Evolutionary conservation across 176 grass and related monocot genomes (phyloP), one percentile per base, ranked within the genome.

Genomic region (Triticum dicoccoides): DNA sequence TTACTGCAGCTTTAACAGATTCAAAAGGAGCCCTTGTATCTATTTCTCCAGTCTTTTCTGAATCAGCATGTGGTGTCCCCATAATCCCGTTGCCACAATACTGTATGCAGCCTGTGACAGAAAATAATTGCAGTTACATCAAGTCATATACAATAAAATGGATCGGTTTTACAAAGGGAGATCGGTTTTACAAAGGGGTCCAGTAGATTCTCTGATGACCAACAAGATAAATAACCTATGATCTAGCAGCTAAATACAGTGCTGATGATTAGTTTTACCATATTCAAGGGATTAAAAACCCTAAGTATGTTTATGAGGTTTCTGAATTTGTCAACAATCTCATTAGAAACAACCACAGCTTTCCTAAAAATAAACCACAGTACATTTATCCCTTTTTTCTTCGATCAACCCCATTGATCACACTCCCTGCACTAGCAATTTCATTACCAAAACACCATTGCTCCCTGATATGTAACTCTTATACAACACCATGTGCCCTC

Each of bases 1-100:
- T 98, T 41, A 98, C 96, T 56, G 91, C 96, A 87, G 91, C 96
- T 93, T 95, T 98, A 56, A 98, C 96, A 56, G 96, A 98, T 91
- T 89, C 78, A 82, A 98, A 95, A 75, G 96, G 96, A 87, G 93
- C 93, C 21, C 96, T 91, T 44, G 96, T 95, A 76, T 98, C 95
- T 82, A 95, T 98, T 87, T 98, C 92, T 65, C 91, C 95, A 9
- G 38, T 69, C 85, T 93, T 93, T 3, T 88, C 85, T 33, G 80
- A 77, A 81, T 95, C 95, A 42, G 69, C 61, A 42, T 86, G 65
- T 18, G 77, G 77, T 86, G 89, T 86, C 27, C 86, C 87, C 96
- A 95, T 95, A 44, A 87, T 87, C 21, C 84, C 73, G 59, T 86
- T 39, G 21, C 33, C 78, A 49, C 41, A 79, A 51, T 27, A 41